Evolutionary conservation across 306 rosid genomes (phyloP).

Genomic region (Sphenostylis stenocarpa): DNA sequence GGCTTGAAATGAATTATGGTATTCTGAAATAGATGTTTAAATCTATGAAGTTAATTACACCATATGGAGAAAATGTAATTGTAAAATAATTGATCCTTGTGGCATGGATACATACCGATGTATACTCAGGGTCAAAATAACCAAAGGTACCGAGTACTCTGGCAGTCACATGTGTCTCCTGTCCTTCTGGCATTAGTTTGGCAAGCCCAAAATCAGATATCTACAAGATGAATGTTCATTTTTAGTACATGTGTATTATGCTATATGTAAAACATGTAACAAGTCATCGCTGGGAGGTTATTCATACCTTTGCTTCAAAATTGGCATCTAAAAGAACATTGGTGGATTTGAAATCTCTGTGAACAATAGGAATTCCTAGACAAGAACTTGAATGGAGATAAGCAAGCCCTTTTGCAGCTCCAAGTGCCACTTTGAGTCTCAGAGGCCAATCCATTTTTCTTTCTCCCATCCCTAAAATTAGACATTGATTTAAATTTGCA

Average conservation of each 20-base stretch:
- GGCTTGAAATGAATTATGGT: background rate
- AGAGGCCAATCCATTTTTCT: conserved; percentile 68
- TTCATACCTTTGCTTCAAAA: conserved; percentile 68
- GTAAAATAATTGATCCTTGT: background rate
- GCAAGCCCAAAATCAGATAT: conserved; percentile 92
- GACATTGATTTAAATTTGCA: conserved; percentile 18
- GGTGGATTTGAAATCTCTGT: conserved; percentile 83
- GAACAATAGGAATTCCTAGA: conserved; percentile 79
- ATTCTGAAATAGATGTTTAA: background rate
- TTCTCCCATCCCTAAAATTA: conserved; percentile 52
- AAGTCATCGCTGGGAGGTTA: background rate
- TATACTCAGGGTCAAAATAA: conserved; percentile 83
- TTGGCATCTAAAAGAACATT: conserved; percentile 68
- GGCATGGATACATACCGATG: conserved; percentile 58
- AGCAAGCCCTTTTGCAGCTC: conserved; percentile 81
- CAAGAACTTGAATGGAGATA: conserved; percentile 72
- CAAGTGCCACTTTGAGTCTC: conserved; percentile 75
- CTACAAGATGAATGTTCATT: conserved; percentile 32
- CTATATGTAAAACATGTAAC: background rate
- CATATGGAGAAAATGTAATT: background rate
- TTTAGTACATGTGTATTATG: background rate
- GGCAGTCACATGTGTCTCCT: conserved; percentile 63
- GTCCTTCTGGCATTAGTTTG: conserved; percentile 88
- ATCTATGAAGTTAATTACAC: background rate
- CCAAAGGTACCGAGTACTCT: conserved; percentile 86